Conservation (phyloP, 139 green algal genomes). For the Asterochloris sp. region DNA sequence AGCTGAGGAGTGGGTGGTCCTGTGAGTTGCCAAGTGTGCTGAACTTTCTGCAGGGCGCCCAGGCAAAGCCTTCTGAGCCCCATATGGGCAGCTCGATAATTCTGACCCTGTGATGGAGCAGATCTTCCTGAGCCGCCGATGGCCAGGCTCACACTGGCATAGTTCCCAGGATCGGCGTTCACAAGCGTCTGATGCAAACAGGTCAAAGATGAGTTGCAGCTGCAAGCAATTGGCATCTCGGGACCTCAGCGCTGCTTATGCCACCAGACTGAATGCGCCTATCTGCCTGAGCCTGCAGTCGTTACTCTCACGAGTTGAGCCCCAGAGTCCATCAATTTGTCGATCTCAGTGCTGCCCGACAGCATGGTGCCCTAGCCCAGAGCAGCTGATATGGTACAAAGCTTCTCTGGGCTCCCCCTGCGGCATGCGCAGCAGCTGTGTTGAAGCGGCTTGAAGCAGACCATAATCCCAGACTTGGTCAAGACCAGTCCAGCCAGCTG, state of each 20-base stretch:
- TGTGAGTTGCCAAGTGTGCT: neutral
- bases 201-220: neutral
- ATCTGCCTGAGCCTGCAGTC: neutral
- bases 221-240: neutral
- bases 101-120: too few relatives aligned
- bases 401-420: too few relatives aligned
- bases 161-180: neutral
- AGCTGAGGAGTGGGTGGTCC: neutral
- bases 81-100: neutral
- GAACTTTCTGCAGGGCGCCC: neutral
- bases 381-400: too few relatives aligned
- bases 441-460: too few relatives aligned
- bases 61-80: neutral
- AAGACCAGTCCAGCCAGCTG: too few relatives aligned
- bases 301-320: neutral
- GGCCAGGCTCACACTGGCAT: neutral
- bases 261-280: neutral
- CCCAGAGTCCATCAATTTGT: neutral
- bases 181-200: neutral
- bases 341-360: too few relatives aligned
- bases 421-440: too few relatives aligned
- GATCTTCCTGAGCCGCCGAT: neutral
- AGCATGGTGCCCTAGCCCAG: too few relatives aligned
- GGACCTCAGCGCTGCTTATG: neutral
- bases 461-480: too few relatives aligned